Evolutionary conservation across 2,329 filamentous ascomycete species (phyloP).

Genomic region (Rugonectria rugulosa): DNA sequence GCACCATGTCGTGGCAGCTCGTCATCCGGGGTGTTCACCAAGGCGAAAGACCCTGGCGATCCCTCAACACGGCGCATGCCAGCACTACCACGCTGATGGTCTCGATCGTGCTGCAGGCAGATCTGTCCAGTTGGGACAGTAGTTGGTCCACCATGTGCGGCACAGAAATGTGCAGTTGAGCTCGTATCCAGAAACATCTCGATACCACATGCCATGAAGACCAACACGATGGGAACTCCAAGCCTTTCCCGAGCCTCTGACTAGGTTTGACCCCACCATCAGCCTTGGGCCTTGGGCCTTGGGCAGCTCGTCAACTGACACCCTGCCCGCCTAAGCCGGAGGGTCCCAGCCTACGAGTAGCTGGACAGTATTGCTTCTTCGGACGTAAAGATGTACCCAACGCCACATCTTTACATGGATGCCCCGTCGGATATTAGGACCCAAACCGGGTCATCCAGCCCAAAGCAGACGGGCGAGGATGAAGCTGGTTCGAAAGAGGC

Average conservation of each 20-base stretch:
- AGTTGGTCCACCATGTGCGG: slow-evolving; percentile 14
- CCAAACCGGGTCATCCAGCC: slow-evolving; percentile 21
- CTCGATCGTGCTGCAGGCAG: slow-evolving; percentile 29
- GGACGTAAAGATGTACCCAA: no score
- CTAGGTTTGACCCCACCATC: slow-evolving; percentile 16
- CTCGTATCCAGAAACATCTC: slow-evolving; percentile 26
- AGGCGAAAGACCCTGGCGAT: slow-evolving; percentile 38
- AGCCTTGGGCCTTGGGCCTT: slow-evolving; percentile 5
- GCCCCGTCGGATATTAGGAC: slow-evolving; percentile 20
- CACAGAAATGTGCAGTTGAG: slow-evolving; percentile 10
- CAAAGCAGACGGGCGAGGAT: slow-evolving; percentile 21
- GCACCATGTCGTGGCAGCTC: slow-evolving; percentile 29
- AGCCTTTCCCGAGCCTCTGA: background rate
- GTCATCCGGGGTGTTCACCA: slow-evolving; percentile 26
- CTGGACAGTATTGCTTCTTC: no score
- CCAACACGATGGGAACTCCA: background rate
- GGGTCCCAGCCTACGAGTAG: slow-evolving; percentile 22
- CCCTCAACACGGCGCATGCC: slow-evolving; percentile 23
- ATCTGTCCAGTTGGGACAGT: slow-evolving; percentile 19
- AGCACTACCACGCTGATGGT: slow-evolving; percentile 27
- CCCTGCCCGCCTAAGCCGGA: slow-evolving; percentile 18
- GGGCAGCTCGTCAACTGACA: slow-evolving; percentile 35
- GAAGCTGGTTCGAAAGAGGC: slow-evolving; percentile 22
- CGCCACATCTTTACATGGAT: slow-evolving; percentile 28
- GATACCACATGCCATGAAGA: background rate